Evolutionary conservation across 345 rosid genomes (phyloP), one percentile per base, ranked within the genome.

Genomic region (Salix suchowensis): DNA sequence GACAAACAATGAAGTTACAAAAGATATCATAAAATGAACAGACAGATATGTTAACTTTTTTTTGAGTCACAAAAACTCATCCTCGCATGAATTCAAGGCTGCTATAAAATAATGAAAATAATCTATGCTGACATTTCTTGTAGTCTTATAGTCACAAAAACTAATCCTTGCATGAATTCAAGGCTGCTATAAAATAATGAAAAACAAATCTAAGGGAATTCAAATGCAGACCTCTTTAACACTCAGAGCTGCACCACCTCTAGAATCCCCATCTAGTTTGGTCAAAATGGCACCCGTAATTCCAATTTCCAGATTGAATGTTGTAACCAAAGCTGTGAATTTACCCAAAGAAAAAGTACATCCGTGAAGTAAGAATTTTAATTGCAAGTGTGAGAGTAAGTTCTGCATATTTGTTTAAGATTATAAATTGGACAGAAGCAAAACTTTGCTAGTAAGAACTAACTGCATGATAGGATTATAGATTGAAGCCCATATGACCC

Each of bases 221-320:
- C 73, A 21, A 69, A 46, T 54, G 42, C 88, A 71, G 76, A 93
- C 99, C 99, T 96, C 99, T 84, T 93, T 93, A 66, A 96, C 97
- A 86, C 98, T 93, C 80, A 96, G 83, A 79, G 99, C 99, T 68
- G 99, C 98, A 65, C 99, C 98, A 77, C 98, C 99, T 90, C 99
- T 89, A 76, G 99, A 96, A 84, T 96, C 99, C 24, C 99, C 98
- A 73, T 96, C 99, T 78, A 96, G 86, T 91, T 96, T 96, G 48
- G 99, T 93, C 88, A 96, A 87, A 82, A 96, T 96, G 82, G 98
- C 99, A 81, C 99, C 98, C 28, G 99, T 93, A 79, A 96, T 96
- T 76, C 99, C 99, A 71, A 96, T 96, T 90, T 93, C 99, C 58
- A 93, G 85, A 78, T 96, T 96, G 89, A 96, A 96, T 32, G 97